Conservation (phyloP, 192 early-diverging fungal genomes). For the Podochytrium sp. region DNA sequence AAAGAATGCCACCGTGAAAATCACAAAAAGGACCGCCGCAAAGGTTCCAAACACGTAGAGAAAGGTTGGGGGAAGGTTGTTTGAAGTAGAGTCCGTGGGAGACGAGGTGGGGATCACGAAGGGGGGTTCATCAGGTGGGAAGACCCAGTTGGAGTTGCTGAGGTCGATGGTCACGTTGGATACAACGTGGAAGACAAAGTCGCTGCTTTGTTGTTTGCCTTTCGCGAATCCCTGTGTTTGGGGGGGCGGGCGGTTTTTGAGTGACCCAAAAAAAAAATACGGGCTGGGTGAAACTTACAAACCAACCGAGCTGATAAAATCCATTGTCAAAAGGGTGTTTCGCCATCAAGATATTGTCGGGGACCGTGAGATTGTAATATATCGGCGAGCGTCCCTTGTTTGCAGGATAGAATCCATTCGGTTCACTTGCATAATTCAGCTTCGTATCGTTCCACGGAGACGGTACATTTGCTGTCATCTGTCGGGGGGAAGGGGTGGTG, state of each 20-base stretch:
- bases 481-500: neutral
- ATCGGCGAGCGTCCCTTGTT: neutral
- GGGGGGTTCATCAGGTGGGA: too few species aligned
- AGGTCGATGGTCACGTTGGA: neutral
- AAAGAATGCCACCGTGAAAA: too few species aligned
- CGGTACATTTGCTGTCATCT: neutral
- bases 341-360: neutral
- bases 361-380: neutral
- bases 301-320: neutral
- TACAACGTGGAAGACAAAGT: neutral
- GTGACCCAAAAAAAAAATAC: neutral
- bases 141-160: neutral
- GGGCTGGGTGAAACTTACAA: neutral
- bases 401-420: neutral
- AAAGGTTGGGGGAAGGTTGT: too few species aligned
- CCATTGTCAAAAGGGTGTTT: neutral
- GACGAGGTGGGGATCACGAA: too few species aligned
- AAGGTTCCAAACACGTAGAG: too few species aligned
- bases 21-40: too few species aligned
- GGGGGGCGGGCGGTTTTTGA: too few species aligned
- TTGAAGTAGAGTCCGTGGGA: too few species aligned
- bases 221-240: too few species aligned
- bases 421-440: neutral
- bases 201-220: neutral
- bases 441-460: neutral